Conservation (phyloP, 208 protist species). For the Trypanosoma avium region DNA sequence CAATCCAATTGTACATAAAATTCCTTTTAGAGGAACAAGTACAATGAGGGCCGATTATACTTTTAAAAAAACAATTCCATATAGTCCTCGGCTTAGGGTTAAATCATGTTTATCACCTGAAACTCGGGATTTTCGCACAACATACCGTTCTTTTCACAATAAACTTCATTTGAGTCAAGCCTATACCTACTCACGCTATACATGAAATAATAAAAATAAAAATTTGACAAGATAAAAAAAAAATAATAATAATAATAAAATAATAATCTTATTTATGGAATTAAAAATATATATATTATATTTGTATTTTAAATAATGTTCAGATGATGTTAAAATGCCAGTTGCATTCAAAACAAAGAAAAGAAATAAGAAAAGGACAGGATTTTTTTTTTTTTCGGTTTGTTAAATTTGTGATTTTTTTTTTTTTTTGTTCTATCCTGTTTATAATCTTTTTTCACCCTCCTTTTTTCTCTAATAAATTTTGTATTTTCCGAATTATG, state of each 20-base stretch:
- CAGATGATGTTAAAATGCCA: too few relatives aligned
- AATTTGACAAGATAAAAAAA: too few relatives aligned
- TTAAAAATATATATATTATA: too few relatives aligned
- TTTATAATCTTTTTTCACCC: neutral
- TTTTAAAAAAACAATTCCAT: neutral
- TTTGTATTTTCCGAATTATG: too few relatives aligned
- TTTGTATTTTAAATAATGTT: too few relatives aligned
- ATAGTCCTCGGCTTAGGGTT: neutral
- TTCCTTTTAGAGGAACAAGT: slow-evolving; percentile 15
- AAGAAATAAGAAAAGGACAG: neutral
- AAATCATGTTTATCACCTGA: slow-evolving; percentile 12
- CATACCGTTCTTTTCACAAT: slow-evolving; percentile 10
- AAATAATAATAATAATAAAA: too few relatives aligned
- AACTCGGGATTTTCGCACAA: slow-evolving; percentile 17
- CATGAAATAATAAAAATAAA: too few relatives aligned
- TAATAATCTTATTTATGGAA: too few relatives aligned
- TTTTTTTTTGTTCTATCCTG: slow-evolving; percentile 10
- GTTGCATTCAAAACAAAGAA: neutral
- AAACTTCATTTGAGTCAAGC: too few relatives aligned
- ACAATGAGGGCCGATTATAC: slow-evolving; percentile 20
- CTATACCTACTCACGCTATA: too few relatives aligned
- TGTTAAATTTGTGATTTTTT: neutral
- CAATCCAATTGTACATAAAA: neutral
- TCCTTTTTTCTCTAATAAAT: neutral
- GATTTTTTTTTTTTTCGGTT: slow-evolving; percentile 10